phyloP scores from a whole-genome alignment of 169 alveolate genomes.

The Cryptosporidium tyzzeri region DNA sequence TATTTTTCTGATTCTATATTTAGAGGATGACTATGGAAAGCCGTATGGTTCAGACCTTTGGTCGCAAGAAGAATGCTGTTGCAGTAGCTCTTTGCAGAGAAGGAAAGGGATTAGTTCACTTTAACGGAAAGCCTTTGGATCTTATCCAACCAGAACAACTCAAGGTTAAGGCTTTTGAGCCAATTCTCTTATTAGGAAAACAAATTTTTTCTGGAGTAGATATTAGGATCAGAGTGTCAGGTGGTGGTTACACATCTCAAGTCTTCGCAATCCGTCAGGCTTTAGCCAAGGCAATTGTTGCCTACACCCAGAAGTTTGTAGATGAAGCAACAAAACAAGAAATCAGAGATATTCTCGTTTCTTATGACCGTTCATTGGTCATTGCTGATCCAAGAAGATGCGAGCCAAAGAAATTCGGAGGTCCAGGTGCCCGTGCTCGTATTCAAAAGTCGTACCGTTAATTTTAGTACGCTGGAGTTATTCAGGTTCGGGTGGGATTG shows the following conservation, averaged over 20 bases:
- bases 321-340: constrained; percentile 95
- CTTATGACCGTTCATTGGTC: constrained; percentile 98
- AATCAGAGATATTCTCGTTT: constrained; percentile 93
- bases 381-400: constrained; percentile 99
- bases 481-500: not conserved
- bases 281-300: constrained; percentile 98
- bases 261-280: constrained; percentile 97
- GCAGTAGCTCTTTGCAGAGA: constrained; percentile 96
- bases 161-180: constrained; percentile 97
- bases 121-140: constrained; percentile 96
- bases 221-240: constrained; percentile 97
- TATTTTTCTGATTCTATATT: constrained; percentile 2
- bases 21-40: constrained; percentile 75
- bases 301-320: constrained; percentile 96
- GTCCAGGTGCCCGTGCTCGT: constrained; percentile 98
- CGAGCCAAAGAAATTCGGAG: constrained; percentile 99
- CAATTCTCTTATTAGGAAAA: constrained; percentile 96
- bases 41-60: constrained; percentile 95
- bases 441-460: constrained; percentile 99
- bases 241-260: constrained; percentile 98
- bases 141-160: constrained; percentile 94
- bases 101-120: constrained; percentile 95
- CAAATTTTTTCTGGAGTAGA: constrained; percentile 92
- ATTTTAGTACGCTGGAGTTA: constrained; percentile 19
- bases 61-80: constrained; percentile 98